Evolutionary conservation across 176 grass and related monocot species (phyloP).

Genomic region (Leersia perrieri): DNA sequence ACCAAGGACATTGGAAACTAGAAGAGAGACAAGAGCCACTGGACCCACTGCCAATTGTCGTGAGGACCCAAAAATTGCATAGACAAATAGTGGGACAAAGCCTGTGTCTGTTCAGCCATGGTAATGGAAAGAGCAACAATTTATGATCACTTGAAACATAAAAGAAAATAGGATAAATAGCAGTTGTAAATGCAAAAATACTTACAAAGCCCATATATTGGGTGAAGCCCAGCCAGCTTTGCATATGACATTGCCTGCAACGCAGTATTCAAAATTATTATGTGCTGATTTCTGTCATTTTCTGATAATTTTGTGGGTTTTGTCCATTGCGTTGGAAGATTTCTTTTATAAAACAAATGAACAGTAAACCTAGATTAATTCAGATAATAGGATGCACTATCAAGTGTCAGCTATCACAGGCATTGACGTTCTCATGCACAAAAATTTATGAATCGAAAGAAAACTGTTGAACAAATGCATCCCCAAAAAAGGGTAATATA

Average conservation of each 20-base stretch:
- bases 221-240: conserved; percentile 91
- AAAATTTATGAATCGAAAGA: not conserved
- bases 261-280: conserved; percentile 6
- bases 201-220: conserved; percentile 98
- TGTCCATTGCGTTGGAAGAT: not conserved
- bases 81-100: conserved; percentile 80
- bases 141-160: conserved; percentile 1
- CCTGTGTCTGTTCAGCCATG: conserved; percentile 67
- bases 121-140: conserved; percentile 32
- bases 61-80: conserved; percentile 87
- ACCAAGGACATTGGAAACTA: conserved; percentile 91
- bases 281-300: not conserved
- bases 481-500: not conserved
- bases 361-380: not conserved
- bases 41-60: conserved; percentile 88
- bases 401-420: not conserved
- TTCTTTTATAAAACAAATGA: not conserved
- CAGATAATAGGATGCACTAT: not conserved
- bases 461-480: not conserved
- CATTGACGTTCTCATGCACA: not conserved
- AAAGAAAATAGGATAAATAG: conserved; percentile 11
- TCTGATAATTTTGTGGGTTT: not conserved
- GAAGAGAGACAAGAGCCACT: conserved; percentile 86
- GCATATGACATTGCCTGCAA: conserved; percentile 90
- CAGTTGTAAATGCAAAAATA: conserved; percentile 7